Percentiles rank a stretch among this genome's conserved stretches.
Conservation (phyloP, 1,139 yeast species). For the Magnusiomyces sp. region DNA sequence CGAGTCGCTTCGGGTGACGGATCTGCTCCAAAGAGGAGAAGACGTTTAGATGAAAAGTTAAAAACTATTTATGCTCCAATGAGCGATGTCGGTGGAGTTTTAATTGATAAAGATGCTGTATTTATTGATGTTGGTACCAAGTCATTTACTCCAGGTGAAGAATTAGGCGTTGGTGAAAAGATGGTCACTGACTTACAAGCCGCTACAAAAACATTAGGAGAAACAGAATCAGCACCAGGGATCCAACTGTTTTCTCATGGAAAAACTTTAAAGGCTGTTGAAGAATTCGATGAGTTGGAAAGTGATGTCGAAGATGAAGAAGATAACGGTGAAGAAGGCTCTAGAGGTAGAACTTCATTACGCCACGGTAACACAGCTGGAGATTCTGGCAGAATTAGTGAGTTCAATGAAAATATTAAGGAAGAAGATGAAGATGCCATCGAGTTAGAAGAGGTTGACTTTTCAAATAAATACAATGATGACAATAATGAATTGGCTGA, state of each 20-base stretch:
- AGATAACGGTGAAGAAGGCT: slow-evolving; percentile 37
- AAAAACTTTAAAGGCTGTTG: slow-evolving; percentile 28
- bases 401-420: slow-evolving; percentile 31
- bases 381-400: slow-evolving; percentile 1
- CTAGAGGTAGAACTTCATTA: slow-evolving; percentile 24
- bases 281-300: slow-evolving; percentile 33
- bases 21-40: slow-evolving; percentile 59
- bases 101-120: slow-evolving; percentile 95
- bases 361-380: slow-evolving; percentile 25
- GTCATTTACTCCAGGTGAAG: slow-evolving; percentile 57
- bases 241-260: slow-evolving; percentile 61
- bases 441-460: slow-evolving; percentile 36
- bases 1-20: slow-evolving; percentile 55
- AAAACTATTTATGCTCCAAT: slow-evolving; percentile 96
- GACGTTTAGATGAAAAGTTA: slow-evolving; percentile 87
- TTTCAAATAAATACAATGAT: slow-evolving; percentile 16
- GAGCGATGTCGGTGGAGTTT: slow-evolving; percentile 98
- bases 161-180: slow-evolving; percentile 72
- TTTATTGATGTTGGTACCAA: slow-evolving; percentile 78
- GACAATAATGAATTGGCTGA: slow-evolving; percentile 14
- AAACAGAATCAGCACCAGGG: slow-evolving; percentile 59
- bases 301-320: slow-evolving; percentile 35
- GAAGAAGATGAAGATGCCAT: slow-evolving; percentile 34
- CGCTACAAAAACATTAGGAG: slow-evolving; percentile 55
- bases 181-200: slow-evolving; percentile 74